phyloP scores from a whole-genome alignment of 2,329 filamentous ascomycete species.

The Ophiocordyceps robertsii region DNA sequence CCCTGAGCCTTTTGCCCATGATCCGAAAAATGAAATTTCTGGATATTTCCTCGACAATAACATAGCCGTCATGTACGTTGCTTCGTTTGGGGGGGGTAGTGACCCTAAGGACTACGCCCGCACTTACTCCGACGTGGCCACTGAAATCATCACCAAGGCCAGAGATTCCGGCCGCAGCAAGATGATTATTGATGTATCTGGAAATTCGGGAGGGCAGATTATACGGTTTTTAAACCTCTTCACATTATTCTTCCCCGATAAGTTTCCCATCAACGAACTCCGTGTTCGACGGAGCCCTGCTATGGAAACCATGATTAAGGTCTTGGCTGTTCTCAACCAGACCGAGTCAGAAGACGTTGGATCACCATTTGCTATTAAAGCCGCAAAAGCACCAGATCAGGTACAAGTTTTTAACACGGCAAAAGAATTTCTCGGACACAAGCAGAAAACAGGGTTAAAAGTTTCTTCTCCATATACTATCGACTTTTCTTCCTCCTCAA shows the following conservation, averaged over 20 bases:
- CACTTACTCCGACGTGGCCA: constrained; percentile 18
- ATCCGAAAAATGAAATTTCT: constrained; percentile 9
- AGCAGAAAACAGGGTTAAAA: background rate
- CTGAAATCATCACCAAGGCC: constrained; percentile 14
- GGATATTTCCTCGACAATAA: constrained; percentile 17
- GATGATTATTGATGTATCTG: constrained; percentile 49
- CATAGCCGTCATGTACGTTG: constrained; percentile 12
- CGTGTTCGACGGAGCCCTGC: constrained; percentile 1
- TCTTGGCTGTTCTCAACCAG: background rate
- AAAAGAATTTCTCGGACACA: background rate
- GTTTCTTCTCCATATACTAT: constrained; percentile 5
- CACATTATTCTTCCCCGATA: constrained; percentile 19
- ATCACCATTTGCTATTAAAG: background rate
- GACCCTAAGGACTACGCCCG: constrained; percentile 2
- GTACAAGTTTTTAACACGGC: background rate
- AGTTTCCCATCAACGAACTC: constrained; percentile 1
- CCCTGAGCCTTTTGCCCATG: constrained; percentile 10
- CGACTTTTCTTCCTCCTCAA: background rate
- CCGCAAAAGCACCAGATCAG: background rate
- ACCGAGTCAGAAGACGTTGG: background rate
- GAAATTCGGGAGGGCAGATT: constrained; percentile 44
- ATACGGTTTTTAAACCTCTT: constrained; percentile 35
- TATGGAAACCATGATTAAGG: background rate
- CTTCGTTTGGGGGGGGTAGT: constrained; percentile 6
- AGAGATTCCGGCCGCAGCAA: constrained; percentile 16